Evolutionary conservation across 371 early-diverging fungal genomes (phyloP), one percentile per base, ranked within the genome.

Genomic region (Haplosporangium sp.): DNA sequence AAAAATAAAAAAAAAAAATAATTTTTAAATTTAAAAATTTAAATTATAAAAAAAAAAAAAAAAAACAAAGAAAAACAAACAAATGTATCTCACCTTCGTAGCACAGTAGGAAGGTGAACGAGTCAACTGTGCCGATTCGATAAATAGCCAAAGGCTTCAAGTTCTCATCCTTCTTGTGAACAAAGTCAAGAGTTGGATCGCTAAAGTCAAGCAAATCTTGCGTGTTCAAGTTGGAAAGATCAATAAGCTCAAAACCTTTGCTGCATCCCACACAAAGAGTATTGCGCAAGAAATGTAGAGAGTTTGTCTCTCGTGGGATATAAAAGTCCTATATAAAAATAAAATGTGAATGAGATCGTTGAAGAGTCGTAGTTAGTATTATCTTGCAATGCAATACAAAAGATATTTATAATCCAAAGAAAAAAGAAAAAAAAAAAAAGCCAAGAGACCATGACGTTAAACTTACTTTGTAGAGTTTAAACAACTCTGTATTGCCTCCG

Each of bases 241-340:
- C 95, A 35, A 98, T 93, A 57, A 98, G 86, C 79, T 98, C 98
- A 82, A 97, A 97, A 0, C 98, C 98, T 68, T 93, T 92, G 35
- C 87, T 85, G 82, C 96, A 96, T 10, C 95, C 96, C 8, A 97
- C 93, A 63, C 93, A 93, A 17, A 98, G 84, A 39, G 92, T 94
- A 35, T 94, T 91, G 39, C 91, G 91, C 72, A 97, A 73, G 63
- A 94, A 93, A 75, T 95, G 93, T 45, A 97, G 84, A 11, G 93
- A 92, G 34, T 87, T 87, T 4, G 94, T 88, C 77, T 94, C 95
- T 10, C 94, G 88, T 15, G 96, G 95, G 72, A 98, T 92, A 77
- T 97, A 98, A 71, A 96, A 95, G 78, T 95, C 95, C 87, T 94
- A 77, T 34, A 42, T 8, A 53, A 55, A 59, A 10, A 39, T 27